Evolutionary conservation across 1,284 basidiomycete genomes (phyloP), one percentile per base, ranked within the genome.

Genomic region (Sanghuangporus weigelae): DNA sequence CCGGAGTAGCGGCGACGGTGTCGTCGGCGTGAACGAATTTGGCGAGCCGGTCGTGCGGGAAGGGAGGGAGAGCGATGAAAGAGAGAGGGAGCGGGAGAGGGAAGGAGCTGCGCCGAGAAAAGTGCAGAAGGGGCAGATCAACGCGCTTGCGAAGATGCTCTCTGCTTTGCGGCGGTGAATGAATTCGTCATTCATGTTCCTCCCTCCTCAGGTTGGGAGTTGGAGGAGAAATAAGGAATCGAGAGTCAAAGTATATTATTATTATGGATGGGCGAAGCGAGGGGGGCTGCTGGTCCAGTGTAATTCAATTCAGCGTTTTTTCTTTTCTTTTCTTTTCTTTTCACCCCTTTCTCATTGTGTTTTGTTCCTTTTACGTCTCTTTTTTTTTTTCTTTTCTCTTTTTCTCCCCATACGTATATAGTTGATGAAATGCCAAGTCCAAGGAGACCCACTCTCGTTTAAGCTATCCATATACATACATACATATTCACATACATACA

Each of bases 61-160:
- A 88, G 71, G 86, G 85, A 23, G 78, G 84, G 65, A 86, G 84
- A 64, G 89, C 86, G 70, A 88, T 86, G 59, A 87, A 84, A 48
- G 89, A 90, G 42, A 44, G 12, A 16, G 74, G 82, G 82, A 58
- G 82, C 79, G 23, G 77, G 82, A 82, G 58, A 77, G 79, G 21
- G 70, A 65, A 23, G 66, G 64, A 60, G 63, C 73, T 59, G 67
- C 68, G 56, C 84, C 85, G 67, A 87, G 89, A 80, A 92, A 90
- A 78, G 88, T 91, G 71, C 88, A 90, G 78, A 91, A 86, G 75
- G 88, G 87, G 61, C 90, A 92, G 79, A 92, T 92, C 79, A 87
- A 88, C 69, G 83, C 90, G 44, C 78, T 92, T 69, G 89, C 89
- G 67, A 92, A 92, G 83, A 90, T 92, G 88, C 77, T 92, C 66